These are phyloP conservation scores for Bauhinia variegata DNA, from an alignment of 306 rosid genomes.

Conservation along the genomic window DNA sequence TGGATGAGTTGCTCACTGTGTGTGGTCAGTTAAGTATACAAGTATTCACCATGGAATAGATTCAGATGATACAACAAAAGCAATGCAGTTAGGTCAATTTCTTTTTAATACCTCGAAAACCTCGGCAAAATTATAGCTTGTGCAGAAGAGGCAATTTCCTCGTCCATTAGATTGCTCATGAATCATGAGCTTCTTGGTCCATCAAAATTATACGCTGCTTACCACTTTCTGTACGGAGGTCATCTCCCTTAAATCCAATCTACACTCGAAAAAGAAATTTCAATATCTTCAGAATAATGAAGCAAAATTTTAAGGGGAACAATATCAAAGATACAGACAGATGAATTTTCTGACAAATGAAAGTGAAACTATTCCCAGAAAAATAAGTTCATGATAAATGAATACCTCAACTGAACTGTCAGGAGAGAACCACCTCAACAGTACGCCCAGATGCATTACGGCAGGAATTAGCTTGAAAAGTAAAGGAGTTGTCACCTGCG, in stretches of 20 bases:
- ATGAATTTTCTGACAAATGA: background rate
- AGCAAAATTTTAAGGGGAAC: conserved; percentile 3
- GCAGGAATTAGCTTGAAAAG: conserved; percentile 97
- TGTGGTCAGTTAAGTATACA: conserved; percentile 52
- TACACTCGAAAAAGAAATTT: conserved; percentile 37
- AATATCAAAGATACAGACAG: background rate
- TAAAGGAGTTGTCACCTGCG: conserved; percentile 92
- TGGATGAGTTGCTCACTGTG: conserved; percentile 40
- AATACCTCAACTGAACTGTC: conserved; percentile 80
- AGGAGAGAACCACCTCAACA: conserved; percentile 84
- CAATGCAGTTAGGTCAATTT: conserved; percentile 42
- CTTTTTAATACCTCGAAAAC: conserved; percentile 37
- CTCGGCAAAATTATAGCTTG: conserved; percentile 29
- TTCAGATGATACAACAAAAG: conserved; percentile 35
- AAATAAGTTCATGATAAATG: conserved; percentile 6
- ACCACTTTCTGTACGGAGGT: conserved; percentile 80
- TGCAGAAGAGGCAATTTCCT: conserved; percentile 32
- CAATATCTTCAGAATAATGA: conserved; percentile 30
- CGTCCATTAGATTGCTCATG: conserved; percentile 32
- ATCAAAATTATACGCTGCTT: conserved; percentile 87
- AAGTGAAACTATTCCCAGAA: conserved; percentile 21
- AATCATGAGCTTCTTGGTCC: conserved; percentile 68
- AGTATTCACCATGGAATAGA: conserved; percentile 42
- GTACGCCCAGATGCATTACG: conserved; percentile 93
- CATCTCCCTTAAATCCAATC: conserved; percentile 82